Evolutionary conservation across 306 rosid species (phyloP).

Genomic region (Chamaecrista fasciculata): DNA sequence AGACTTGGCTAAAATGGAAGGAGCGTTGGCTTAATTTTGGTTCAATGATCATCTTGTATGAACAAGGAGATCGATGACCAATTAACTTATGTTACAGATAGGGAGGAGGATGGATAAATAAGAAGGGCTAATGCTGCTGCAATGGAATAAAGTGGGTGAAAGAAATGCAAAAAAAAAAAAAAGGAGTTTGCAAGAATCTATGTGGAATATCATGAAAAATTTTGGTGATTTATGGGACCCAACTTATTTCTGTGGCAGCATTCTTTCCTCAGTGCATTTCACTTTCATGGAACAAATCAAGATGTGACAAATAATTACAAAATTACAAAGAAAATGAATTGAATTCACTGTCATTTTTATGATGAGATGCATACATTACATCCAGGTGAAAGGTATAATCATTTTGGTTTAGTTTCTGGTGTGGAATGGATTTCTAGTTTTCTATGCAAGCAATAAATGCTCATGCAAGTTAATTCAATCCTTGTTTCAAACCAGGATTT

Average conservation of each 20-base stretch:
- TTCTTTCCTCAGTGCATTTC: constrained; percentile 9
- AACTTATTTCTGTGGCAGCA: constrained; percentile 21
- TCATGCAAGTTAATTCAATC: background rate
- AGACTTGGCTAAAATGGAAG: constrained; percentile 36
- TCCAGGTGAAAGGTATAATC: background rate
- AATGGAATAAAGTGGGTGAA: constrained; percentile 59
- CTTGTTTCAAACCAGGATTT: background rate
- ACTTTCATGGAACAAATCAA: background rate
- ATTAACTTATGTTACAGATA: constrained; percentile 29
- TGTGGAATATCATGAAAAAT: constrained; percentile 35
- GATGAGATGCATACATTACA: background rate
- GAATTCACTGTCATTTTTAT: background rate
- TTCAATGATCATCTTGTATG: constrained; percentile 45
- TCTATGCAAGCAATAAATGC: background rate
- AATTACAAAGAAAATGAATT: background rate
- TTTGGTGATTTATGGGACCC: constrained; percentile 44
- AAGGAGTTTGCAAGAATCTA: constrained; percentile 57
- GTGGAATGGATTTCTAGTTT: background rate
- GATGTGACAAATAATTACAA: background rate
- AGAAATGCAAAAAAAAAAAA: constrained; percentile 28
- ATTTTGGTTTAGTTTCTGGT: background rate
- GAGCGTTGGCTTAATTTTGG: constrained; percentile 33
- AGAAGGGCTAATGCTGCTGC: constrained; percentile 28
- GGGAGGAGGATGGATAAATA: constrained; percentile 31
- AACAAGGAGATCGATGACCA: constrained; percentile 36